Base-by-base conservation (phyloP, 305 asterid genomes). In the Fraxinus angustifolia region DNA sequence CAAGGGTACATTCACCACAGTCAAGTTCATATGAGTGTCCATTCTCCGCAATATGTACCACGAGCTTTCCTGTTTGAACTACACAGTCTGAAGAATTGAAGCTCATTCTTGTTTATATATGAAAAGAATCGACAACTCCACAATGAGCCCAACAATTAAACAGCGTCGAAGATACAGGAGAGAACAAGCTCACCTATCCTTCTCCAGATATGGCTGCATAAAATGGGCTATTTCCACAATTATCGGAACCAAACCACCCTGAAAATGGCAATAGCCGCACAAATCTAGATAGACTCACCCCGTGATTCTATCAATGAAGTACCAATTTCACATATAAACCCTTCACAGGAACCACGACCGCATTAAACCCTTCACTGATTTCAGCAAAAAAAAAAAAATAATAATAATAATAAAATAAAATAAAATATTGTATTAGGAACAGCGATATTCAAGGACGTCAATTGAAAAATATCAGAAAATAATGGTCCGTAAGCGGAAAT, bases 1-100 rank as follows among this genome's bases (percentile, higher is more conserved):
- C 98, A 17, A 91, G 89, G 3, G 91, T 90, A 78, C 83, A 87
- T 76, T 92, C 97, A 75, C 91, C 91, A 83, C 93, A 92, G 30
- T 89, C 92, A 3, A 93, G 90, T 81, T 87, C 91, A 82, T 90
- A 87, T 0, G 98, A 86, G 80, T 90, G 97, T 17, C 99, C 99
- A 89, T 91, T 93, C 89, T 95, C 98, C 6, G 99, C 94, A 75
- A 93, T 86, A 82, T 88, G 93, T 83, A 93, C 92, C 78, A 90
- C 85, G 28, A 95, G 95, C 88, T 92, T 95, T 73, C 97, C 96
- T 84, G 76, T 85, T 86, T 93, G 96, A 77, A 90, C 88, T 17
- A 86, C 90, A 74, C 92, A 90, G 77, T 80, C 95, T 21, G 89
- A 83, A 70, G 81, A 80, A 85, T 53, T 84, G 10, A 94, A 90